Evolutionary conservation across 2,329 filamentous ascomycete species (phyloP), one percentile per base, ranked within the genome.

Genomic region (Tolypocladium pustulatum): DNA sequence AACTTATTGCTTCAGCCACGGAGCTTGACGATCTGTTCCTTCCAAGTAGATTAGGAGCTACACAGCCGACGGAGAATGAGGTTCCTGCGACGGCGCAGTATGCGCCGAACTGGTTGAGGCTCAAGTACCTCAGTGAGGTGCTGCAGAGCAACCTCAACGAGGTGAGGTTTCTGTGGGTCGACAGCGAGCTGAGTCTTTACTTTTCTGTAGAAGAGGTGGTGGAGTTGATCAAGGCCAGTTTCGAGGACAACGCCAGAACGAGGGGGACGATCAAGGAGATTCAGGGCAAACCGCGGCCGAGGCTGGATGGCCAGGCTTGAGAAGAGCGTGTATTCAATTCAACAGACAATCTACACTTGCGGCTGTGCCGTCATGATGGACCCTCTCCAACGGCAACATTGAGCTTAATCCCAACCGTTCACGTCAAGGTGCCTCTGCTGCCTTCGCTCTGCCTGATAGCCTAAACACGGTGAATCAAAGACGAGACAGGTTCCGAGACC

Each of bases 141-240:
- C 73, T 88, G 63, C 84, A 88, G 73, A 86, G 83, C 64, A 86
- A 87, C 65, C 73, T 87, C 57, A 81, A 80, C 61, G 85, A 87
- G 61, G 81, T 88, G 58, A 77, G 76, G 59, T 86, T 76, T 62
- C 69, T 88, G 41, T 88, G 85, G 85, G 77, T 81, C 65, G 84
- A 88, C 62, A 84, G 83, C 69, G 84, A 87, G 68, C 73, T 88
- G 49, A 85, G 83, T 62, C 68, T 86, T 41, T 85, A 86, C 68
- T 87, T 87, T 64, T 76, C 80, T 0, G 77, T 74, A 9, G 78
- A 79, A 5, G 84, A 87, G 72, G 82, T 87, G 17, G 71, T 86
- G 38, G 84, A 88, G 61, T 68, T 88, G 64, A 81, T 87, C 53
- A 75, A 79, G 56, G 75, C 84, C 25, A 87, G 84, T 68, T 88